phyloP scores from a whole-genome alignment of 2,329 filamentous ascomycete species.

The Diplodia intermedia region DNA sequence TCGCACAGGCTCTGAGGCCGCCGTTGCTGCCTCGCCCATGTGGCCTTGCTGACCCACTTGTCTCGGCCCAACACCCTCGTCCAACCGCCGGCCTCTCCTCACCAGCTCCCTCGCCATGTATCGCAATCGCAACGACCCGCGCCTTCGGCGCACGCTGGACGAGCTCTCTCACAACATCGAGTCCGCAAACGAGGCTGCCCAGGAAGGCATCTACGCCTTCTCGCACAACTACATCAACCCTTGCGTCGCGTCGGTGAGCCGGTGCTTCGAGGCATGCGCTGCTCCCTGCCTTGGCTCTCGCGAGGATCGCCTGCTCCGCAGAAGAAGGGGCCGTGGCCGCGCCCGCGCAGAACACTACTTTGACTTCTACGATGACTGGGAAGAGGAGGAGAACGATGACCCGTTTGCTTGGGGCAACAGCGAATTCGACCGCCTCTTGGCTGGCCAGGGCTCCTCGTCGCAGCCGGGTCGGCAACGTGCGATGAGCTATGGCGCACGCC shows the following conservation, averaged over 20 bases:
- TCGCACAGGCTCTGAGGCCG: not conserved
- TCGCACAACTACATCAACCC: constrained; percentile 84
- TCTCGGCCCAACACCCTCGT: constrained; percentile 30
- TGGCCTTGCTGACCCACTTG: constrained; percentile 30
- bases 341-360: constrained; percentile 83
- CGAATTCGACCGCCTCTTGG: constrained; percentile 83
- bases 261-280: constrained; percentile 72
- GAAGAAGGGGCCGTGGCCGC: constrained; percentile 64
- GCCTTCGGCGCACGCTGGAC: constrained; percentile 91
- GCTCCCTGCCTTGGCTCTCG: constrained; percentile 74
- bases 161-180: constrained; percentile 91
- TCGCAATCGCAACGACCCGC: constrained; percentile 71
- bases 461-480: constrained; percentile 75
- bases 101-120: constrained; percentile 56
- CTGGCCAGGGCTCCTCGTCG: constrained; percentile 61
- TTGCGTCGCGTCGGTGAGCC: constrained; percentile 72
- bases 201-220: constrained; percentile 87
- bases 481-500: constrained; percentile 87
- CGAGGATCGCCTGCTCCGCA: constrained; percentile 75
- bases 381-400: constrained; percentile 68
- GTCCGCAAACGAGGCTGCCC: constrained; percentile 87
- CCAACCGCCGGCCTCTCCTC: constrained; percentile 24
- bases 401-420: constrained; percentile 74
- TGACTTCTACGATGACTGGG: constrained; percentile 99
- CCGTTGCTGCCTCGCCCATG: constrained; percentile 21